These are phyloP conservation scores for Gynostemma pentaphyllum DNA, from an alignment of 306 rosid genomes.

Conservation along the genomic window DNA sequence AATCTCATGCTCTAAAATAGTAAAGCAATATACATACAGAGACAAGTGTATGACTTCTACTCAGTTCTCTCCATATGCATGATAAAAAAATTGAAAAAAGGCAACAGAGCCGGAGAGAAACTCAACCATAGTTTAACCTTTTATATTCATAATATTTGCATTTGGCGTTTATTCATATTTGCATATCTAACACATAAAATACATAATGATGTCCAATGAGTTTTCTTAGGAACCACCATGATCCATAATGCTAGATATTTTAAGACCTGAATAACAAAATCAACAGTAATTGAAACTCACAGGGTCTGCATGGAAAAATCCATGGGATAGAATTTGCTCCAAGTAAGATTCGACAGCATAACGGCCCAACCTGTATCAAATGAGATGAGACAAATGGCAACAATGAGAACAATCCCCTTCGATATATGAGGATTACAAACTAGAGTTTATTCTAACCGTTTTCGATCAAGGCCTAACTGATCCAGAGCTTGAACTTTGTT, in stretches of 20 bases:
- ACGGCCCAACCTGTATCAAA: constrained; percentile 61
- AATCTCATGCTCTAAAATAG: neutral
- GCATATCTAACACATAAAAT: neutral
- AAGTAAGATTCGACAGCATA: constrained; percentile 98
- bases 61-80: neutral
- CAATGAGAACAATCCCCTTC: neutral
- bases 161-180: neutral
- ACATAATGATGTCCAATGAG: neutral
- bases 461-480: constrained; percentile 89
- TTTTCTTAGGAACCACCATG: neutral
- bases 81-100: neutral
- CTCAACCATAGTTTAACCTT: neutral
- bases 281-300: constrained; percentile 35
- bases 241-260: neutral
- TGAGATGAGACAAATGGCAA: constrained; percentile 8
- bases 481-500: constrained; percentile 92
- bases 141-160: neutral
- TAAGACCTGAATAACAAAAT: neutral
- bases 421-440: constrained; percentile 4
- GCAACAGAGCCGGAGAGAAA: neutral
- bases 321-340: constrained; percentile 97
- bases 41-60: neutral
- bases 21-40: neutral
- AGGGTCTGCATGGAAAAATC: constrained; percentile 99
- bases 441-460: constrained; percentile 39